phyloP scores from a whole-genome alignment of 139 green algal genomes.

The Chlamydomonas applanata region DNA sequence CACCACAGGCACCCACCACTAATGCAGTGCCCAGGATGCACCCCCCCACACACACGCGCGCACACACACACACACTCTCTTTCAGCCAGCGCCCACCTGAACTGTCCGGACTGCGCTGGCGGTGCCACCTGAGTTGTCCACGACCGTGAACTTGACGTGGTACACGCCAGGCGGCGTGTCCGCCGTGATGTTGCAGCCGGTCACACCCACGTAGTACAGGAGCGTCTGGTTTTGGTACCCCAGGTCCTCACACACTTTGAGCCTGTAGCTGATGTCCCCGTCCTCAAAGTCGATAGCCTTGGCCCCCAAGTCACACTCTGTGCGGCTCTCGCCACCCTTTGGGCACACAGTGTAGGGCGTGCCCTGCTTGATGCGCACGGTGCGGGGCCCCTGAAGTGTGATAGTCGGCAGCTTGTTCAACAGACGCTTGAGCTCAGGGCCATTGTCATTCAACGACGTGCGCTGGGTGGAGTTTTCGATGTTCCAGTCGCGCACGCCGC shows the following conservation, averaged over 20 bases:
- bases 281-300: conserved; percentile 24
- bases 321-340: background rate
- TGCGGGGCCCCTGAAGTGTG: background rate
- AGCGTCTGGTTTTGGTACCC: conserved; percentile 3
- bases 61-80: too few species aligned
- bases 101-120: background rate
- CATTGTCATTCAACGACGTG: background rate
- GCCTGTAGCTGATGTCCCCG: conserved; percentile 24
- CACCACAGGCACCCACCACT: background rate
- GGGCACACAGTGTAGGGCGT: conserved; percentile 14
- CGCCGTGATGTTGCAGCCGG: conserved; percentile 4
- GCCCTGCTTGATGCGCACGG: conserved; percentile 5
- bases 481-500: conserved; percentile 15
- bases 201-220: conserved; percentile 4
- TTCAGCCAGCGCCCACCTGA: background rate
- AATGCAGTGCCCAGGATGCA: background rate
- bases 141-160: conserved; percentile 17
- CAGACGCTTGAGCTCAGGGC: background rate
- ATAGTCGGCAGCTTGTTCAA: conserved; percentile 1
- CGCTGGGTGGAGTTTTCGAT: background rate
- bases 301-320: conserved; percentile 20
- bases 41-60: too few species aligned
- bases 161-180: background rate
- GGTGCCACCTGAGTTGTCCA: conserved; percentile 1
- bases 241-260: conserved; percentile 1